phyloP scores from a whole-genome alignment of 176 grass and related monocot genomes.

The Pontederia crassipes region DNA sequence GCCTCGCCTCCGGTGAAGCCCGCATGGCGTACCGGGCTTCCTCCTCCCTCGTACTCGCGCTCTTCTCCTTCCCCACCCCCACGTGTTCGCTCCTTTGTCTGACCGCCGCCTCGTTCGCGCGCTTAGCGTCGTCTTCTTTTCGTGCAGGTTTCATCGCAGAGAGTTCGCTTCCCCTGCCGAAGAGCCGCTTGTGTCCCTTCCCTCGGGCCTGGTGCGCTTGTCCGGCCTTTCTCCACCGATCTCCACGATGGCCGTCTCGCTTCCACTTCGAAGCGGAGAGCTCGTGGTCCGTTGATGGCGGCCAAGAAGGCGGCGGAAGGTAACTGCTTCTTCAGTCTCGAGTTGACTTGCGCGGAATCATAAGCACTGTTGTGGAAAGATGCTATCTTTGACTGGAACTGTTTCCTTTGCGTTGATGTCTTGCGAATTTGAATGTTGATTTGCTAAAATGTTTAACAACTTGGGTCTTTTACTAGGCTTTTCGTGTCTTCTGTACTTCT shows the following conservation, averaged over 20 bases:
- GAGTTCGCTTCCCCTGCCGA: not conserved
- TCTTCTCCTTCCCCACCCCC: not conserved
- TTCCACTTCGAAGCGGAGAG: constrained; percentile 50
- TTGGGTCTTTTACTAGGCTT: no score
- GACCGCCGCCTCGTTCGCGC: not conserved
- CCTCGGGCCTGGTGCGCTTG: constrained; percentile 35
- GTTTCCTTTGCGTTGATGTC: not conserved
- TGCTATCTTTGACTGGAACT: not conserved
- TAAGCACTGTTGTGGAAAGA: not conserved
- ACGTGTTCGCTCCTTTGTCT: not conserved
- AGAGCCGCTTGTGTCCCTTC: not conserved
- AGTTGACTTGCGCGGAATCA: not conserved
- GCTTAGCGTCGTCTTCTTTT: not conserved
- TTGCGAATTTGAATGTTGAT: not conserved
- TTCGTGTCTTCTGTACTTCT: no score
- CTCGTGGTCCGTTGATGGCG: constrained; percentile 75
- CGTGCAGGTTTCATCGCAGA: not conserved
- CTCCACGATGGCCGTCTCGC: constrained; percentile 15
- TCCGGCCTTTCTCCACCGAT: constrained; percentile 29
- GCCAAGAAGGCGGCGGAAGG: constrained; percentile 81
- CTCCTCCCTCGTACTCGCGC: constrained; percentile 37
- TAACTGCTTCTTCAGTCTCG: constrained; percentile 1
- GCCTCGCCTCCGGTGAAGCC: constrained; percentile 18
- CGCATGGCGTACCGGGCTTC: constrained; percentile 22
- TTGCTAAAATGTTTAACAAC: not conserved